phyloP scores from a whole-genome alignment of 2,329 filamentous ascomycete genomes.

The Hymenoscyphus repandus region DNA sequence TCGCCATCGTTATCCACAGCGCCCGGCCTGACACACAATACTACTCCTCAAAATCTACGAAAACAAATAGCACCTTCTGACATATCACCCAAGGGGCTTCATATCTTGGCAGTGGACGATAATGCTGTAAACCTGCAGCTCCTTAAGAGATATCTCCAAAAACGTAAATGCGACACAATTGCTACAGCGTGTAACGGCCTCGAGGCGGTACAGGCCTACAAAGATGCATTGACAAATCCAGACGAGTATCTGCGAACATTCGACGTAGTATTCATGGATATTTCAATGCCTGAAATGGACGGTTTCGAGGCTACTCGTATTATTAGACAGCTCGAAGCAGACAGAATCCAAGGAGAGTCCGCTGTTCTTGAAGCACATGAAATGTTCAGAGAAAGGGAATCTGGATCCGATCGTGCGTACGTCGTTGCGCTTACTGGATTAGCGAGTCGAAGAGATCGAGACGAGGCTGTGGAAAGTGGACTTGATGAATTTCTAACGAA shows the following conservation, averaged over 20 bases:
- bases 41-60: not conserved
- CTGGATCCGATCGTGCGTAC: conserved; percentile 34
- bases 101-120: conserved; percentile 36
- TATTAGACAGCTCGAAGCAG: conserved; percentile 44
- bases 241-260: conserved; percentile 28
- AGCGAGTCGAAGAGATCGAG: conserved; percentile 40
- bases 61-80: not conserved
- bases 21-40: no score
- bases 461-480: conserved; percentile 44
- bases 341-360: conserved; percentile 20
- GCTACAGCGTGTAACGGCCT: conserved; percentile 39
- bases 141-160: conserved; percentile 32
- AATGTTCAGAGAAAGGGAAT: conserved; percentile 18
- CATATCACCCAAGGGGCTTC: conserved; percentile 3
- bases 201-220: conserved; percentile 37
- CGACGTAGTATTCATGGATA: conserved; percentile 46
- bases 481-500: conserved; percentile 49
- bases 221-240: conserved; percentile 25
- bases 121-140: conserved; percentile 37
- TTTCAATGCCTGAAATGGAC: conserved; percentile 52
- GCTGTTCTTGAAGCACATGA: not conserved
- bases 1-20: no score
- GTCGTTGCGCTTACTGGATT: conserved; percentile 48
- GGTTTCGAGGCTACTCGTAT: conserved; percentile 41
- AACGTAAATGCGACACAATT: conserved; percentile 33